Evolutionary conservation across 163 green algal genomes (phyloP), one percentile per base, ranked within the genome.

Genomic region (Picocystis sp.): DNA sequence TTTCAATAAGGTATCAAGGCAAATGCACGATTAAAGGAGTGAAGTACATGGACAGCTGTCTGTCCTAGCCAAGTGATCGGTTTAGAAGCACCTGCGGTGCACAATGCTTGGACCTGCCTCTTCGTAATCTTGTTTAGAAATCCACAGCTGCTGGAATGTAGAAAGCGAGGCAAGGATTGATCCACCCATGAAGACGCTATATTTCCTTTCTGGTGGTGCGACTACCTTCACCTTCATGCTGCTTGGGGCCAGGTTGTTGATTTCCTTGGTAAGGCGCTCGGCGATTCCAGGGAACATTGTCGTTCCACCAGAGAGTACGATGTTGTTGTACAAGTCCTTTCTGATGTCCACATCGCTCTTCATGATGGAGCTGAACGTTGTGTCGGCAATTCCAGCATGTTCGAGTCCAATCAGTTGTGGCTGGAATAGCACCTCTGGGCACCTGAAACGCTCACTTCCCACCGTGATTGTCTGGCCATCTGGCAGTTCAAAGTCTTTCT

Each of bases 231-330:
- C 38, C 13, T 54, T 54, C 47, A 54, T 54, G 47, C 25, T 45
- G n/a, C 25, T 45, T 38, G 47, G 47, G 6, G 47, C 47, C 3
- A 54, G 19, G 19, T 33, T 54, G 47, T 11, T 54, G 47, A 54
- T 54, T 14, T 54, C 47, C 47, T 54, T 54, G 47, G 47, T 54
- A 33, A 54, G 34, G 12, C 47, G 34, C 47, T 54, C 47, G 3
- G 47, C 47, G 13, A 54, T 38, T 71, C 84, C 79, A 22, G 80
- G 79, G 77, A 93, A 94, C 85, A 94, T 94, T 52, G 85, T 93
- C 41, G 84, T 93, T 25, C 85, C 85, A 34, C 47, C 47, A 35
- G n/a, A 34, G 3, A 54, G 47, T 35, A 54, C 47, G 19, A 54
- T 54, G 47, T 54, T 54, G 47, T 35, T 54, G 19, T 54, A 54